Evolutionary conservation across 2,329 filamentous ascomycete genomes (phyloP), one percentile per base, ranked within the genome.

Genomic region (Diplodia sapinea): DNA sequence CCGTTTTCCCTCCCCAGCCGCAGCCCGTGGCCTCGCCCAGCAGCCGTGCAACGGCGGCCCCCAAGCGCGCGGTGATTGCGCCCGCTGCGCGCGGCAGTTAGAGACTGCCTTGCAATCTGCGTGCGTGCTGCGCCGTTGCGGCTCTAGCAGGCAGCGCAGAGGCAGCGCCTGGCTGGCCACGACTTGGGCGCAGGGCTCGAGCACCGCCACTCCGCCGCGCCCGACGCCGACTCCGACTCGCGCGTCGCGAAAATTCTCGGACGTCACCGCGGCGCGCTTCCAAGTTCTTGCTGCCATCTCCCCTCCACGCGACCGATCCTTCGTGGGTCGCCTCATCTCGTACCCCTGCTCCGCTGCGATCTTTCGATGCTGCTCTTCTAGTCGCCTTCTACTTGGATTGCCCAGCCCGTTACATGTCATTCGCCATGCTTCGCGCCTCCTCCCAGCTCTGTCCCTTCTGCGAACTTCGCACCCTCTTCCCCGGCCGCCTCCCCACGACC

Each of bases 391-490:
- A 47, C 15, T 17, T 36, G 51, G 38, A 13, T 9, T 23, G 4
- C 29, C 15, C 36, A 26, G 47, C 43, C 59, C 43, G 52, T 49
- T 36, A 15, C 31, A n/a, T n/a, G 26, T 31, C 40, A 36, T 36
- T 31, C 56, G 56, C 49, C 65, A 67, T 67, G 65, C 65, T 67
- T 8, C 65, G 65, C 49, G 65, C 55, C 49, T 31, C 56, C 8
- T 29, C 65, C 56, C 47, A 54, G 23, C 66, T 72, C 51, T 83
- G 82, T 70, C 79, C 79, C 9, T 79, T 82, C 68, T 84, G 82
- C 75, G 79, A 82, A 71, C 74, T 73, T 54, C 72, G 75, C 63
- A 70, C 74, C 15, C 63, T 78, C 52, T 71, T 75, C 8, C 52
- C 66, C 50, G 26, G 26, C 26, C 26, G 26, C 26, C 26, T 26